Percentiles rank a stretch among this genome's conserved stretches.
These are phyloP conservation scores for Globisporangium irregulare DNA, from an alignment of 352 stramenopile genomes.

Conservation along the genomic window DNA sequence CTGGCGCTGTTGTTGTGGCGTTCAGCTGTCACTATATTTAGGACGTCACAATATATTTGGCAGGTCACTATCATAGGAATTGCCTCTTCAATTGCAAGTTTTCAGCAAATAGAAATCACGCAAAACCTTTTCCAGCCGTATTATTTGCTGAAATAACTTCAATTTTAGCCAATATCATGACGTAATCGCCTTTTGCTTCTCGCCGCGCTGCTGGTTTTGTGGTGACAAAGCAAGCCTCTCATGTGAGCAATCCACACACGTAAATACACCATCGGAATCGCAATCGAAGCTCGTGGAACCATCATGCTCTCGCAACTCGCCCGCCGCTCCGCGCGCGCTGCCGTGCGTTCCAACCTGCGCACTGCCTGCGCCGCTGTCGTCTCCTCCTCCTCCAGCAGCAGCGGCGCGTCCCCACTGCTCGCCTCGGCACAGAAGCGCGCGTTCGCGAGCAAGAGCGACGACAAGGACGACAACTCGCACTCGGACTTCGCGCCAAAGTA, in stretches of 20 bases:
- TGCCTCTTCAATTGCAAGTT: neutral
- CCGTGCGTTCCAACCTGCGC: constrained; percentile 21
- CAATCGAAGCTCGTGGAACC: constrained; percentile 7
- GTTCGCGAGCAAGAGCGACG: constrained; percentile 40
- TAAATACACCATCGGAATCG: constrained; percentile 12
- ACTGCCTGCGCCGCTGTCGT: neutral
- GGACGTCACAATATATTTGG: neutral
- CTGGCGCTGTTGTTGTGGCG: neutral
- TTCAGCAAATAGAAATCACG: no score
- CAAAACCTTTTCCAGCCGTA: neutral
- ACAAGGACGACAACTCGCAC: constrained; percentile 60
- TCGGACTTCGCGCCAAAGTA: constrained; percentile 89
- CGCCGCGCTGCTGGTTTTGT: neutral
- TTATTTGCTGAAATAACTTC: neutral
- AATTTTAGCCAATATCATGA: constrained; percentile 3
- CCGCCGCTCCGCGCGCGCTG: constrained; percentile 31
- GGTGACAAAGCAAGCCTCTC: constrained; percentile 6
- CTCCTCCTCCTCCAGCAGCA: constrained; percentile 2
- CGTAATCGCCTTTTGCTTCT: neutral
- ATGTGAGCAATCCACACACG: neutral
- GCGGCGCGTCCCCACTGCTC: constrained; percentile 2
- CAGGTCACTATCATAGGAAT: neutral
- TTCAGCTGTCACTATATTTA: neutral
- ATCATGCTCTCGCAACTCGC: constrained; percentile 35
- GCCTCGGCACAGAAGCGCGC: constrained; percentile 19